phyloP scores from a whole-genome alignment of 179 eudicot species.

The Corrigiola litoralis region DNA sequence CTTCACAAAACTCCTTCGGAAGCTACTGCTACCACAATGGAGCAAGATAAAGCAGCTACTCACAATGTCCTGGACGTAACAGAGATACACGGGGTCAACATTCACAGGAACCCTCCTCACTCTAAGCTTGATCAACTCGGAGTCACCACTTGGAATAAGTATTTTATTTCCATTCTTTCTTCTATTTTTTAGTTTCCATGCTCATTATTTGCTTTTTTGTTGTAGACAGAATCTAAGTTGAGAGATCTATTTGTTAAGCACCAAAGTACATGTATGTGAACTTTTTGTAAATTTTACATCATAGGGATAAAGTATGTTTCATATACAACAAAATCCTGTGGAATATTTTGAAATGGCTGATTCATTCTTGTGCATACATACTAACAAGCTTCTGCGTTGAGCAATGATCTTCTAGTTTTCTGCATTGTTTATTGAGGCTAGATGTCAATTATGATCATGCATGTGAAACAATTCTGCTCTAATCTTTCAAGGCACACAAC shows the following conservation, averaged over 20 bases:
- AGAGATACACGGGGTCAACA: constrained; percentile 29
- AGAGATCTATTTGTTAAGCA: too few species aligned
- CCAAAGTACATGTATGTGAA: too few species aligned
- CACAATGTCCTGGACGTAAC: neutral
- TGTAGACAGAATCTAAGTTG: too few species aligned
- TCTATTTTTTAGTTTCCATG: neutral
- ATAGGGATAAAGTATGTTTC: too few species aligned
- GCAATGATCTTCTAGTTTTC: neutral
- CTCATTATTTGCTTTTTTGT: neutral
- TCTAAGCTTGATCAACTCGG: constrained; percentile 40
- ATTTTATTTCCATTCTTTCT: neutral
- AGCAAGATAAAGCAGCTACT: neutral
- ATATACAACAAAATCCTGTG: too few species aligned
- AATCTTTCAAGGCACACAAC: neutral
- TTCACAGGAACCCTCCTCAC: constrained; percentile 37
- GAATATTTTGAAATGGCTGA: too few species aligned
- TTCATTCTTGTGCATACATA: too few species aligned
- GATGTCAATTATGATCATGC: neutral
- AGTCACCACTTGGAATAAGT: constrained; percentile 41
- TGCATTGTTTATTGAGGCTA: neutral
- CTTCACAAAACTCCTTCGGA: constrained; percentile 8
- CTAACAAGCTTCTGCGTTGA: too few species aligned
- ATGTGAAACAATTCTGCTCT: neutral
- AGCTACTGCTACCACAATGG: neutral
- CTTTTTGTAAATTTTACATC: too few species aligned